Evolutionary conservation across 306 rosid species (phyloP), one percentile per base, ranked within the genome.

Genomic region (Rubus idaeus): DNA sequence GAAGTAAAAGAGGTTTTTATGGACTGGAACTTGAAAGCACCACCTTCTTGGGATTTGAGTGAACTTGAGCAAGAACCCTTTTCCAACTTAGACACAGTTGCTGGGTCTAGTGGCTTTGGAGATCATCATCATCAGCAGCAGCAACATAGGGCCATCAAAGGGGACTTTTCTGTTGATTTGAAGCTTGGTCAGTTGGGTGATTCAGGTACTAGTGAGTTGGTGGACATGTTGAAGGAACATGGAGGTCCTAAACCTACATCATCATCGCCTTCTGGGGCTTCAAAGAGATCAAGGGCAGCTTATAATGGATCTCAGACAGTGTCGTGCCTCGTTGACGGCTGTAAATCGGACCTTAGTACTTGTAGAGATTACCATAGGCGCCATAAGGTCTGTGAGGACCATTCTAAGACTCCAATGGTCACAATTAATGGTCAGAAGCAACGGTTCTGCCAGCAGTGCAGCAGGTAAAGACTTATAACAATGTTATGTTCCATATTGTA

Each of bases 381-480:
- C 81, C 99, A 95, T 78, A 95, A 95, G 88, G 99, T 95, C 70
- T 95, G 99, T 73, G 99, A 95, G 74, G 85, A 87, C 60, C 99
- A 95, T 62, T 92, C 99, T 44, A 95, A 95, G 82, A 88, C 97
- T 78, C 86, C 99, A 2, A 84, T 89, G 75, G 99, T 92, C 83
- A 92, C 90, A 8, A 89, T 95, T 78, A 83, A 75, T 9, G 99
- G 99, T 73, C 90, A 83, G 7, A 92, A 88, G 53, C 97, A 95
- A 85, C 85, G 99, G 79, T 95, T 95, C 84, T 95, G 97, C 88
- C 99, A 95, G 79, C 99, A 95, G 81, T 95, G 99, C 79, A 95
- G 99, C 92, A 95, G 99, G 99, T 96, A 65, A 37, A 70, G 41
- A 40, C 30, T 21, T 61, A 9, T 12, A 12, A 46, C 70, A 21